Conservation (phyloP, 2,329 filamentous ascomycete genomes). For the Neofusicoccum parvum region DNA sequence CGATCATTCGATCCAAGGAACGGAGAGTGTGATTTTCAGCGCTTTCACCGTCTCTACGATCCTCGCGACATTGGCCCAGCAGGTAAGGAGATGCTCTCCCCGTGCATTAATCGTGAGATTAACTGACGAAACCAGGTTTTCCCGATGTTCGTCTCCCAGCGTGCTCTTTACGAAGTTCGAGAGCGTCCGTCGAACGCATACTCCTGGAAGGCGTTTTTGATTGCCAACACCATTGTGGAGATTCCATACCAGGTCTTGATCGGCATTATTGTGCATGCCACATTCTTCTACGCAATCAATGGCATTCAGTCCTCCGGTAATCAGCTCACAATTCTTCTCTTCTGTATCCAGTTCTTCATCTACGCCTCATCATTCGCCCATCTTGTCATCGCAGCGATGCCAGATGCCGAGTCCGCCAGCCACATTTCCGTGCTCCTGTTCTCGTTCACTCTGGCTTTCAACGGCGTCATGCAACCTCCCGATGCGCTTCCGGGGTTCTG, state of each 20-base stretch:
- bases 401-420: conserved; percentile 67
- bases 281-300: conserved; percentile 64
- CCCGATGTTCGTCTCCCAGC: conserved; percentile 61
- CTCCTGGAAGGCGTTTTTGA: conserved; percentile 73
- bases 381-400: conserved; percentile 71
- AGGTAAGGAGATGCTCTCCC: conserved; percentile 40
- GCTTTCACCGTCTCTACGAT: conserved; percentile 54
- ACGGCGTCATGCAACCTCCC: conserved; percentile 63
- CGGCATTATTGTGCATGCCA: conserved; percentile 64
- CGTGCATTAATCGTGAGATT: background rate
- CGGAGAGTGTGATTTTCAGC: conserved; percentile 51
- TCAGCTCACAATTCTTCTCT: conserved; percentile 66
- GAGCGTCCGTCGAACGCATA: conserved; percentile 70
- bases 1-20: conserved; percentile 40
- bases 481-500: conserved; percentile 68
- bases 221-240: conserved; percentile 72
- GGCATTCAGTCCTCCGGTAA: conserved; percentile 52
- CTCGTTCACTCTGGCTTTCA: conserved; percentile 63
- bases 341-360: conserved; percentile 67
- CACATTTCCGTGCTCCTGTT: conserved; percentile 64
- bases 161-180: conserved; percentile 61
- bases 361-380: conserved; percentile 74
- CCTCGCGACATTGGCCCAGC: conserved; percentile 53
- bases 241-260: conserved; percentile 67
- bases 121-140: conserved; percentile 53